Base-by-base conservation (phyloP, 495 filamentous ascomycete species). In the Hypoxylon cercidicola region DNA sequence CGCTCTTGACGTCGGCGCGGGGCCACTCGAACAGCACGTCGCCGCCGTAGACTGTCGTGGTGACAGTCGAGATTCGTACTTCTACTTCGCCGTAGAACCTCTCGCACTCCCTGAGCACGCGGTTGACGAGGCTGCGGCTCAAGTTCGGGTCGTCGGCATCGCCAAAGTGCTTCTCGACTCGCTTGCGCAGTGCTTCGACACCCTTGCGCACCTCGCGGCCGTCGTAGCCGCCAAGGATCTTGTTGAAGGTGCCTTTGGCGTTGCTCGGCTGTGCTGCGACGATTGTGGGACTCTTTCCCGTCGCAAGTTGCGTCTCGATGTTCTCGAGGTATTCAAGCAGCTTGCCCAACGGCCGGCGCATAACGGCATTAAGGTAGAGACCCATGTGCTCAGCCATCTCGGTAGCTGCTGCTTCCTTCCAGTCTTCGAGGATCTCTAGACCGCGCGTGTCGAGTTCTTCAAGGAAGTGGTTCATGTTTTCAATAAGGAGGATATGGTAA, bases 391-490 rank as follows among this genome's bases (percentile, higher is more conserved):
- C 93, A n/a, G 80, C 79, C 77, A 94, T 86, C 74, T 97, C 94
- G 48, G 86, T 82, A 21, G 83, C 79, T 1, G 94, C 94, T 25
- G 87, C 86, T 49, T 87, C 85, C 68, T 84, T 86, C 91, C 93
- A 97, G 60, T 90, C 88, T 60, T 89, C 86, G 6, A 98, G 81
- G 12, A 96, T 86, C 1, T 88, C 82, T 54, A 93, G 87, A 15
- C 79, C 79, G 37, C 87, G 84, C n/a, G 88, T 80, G 63, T 95
- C 90, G 9, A 96, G 88, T 72, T 97, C 94, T 68, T 97, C 93
- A 9, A 93, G 79, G 75, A 94, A 97, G 73, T 97, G 93, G 73
- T 97, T 95, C 94, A 97, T 97, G 73, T 98, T 98, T 74, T 98
- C 94, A 60, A 98, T 97, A 30, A 98, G 84, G 47, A 97, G 84